phyloP scores from a whole-genome alignment of 192 early-diverging fungal genomes.

The Podila clonocystis region DNA sequence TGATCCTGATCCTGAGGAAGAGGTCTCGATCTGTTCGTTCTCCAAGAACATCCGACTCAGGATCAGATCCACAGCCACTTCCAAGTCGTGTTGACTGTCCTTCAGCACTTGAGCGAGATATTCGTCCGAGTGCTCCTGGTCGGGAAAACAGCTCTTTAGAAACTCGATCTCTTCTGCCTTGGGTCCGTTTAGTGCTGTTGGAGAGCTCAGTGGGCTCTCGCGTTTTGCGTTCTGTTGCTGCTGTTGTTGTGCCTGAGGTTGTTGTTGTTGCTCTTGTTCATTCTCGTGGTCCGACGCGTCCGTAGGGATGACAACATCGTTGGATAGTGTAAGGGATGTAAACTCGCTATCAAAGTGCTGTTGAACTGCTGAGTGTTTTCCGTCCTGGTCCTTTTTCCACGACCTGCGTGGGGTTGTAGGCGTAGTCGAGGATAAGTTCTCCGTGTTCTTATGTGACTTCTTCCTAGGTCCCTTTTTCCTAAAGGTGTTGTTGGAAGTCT shows the following conservation, averaged over 20 bases:
- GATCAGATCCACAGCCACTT: conserved; percentile 34
- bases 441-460: not conserved
- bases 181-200: not conserved
- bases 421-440: not conserved
- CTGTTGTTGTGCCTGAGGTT: not conserved
- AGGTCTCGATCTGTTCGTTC: conserved; percentile 43
- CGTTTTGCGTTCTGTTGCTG: not conserved
- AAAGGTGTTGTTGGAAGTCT: not conserved
- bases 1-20: conserved; percentile 39
- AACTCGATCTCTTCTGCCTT: conserved; percentile 39
- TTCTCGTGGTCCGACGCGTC: not conserved
- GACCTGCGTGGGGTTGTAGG: not conserved
- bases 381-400: conserved; percentile 14
- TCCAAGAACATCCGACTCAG: conserved; percentile 50
- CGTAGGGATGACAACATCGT: not conserved
- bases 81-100: conserved; percentile 26
- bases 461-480: not conserved
- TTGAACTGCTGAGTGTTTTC: not conserved
- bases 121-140: conserved; percentile 36
- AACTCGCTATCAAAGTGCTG: not conserved
- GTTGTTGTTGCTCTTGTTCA: not conserved
- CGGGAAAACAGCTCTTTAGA: conserved; percentile 43
- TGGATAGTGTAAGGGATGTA: not conserved
- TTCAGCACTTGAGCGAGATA: conserved; percentile 31
- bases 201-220: not conserved